Evolutionary conservation across 2,329 filamentous ascomycete species (phyloP).

Genomic region (Thelonectria olida): DNA sequence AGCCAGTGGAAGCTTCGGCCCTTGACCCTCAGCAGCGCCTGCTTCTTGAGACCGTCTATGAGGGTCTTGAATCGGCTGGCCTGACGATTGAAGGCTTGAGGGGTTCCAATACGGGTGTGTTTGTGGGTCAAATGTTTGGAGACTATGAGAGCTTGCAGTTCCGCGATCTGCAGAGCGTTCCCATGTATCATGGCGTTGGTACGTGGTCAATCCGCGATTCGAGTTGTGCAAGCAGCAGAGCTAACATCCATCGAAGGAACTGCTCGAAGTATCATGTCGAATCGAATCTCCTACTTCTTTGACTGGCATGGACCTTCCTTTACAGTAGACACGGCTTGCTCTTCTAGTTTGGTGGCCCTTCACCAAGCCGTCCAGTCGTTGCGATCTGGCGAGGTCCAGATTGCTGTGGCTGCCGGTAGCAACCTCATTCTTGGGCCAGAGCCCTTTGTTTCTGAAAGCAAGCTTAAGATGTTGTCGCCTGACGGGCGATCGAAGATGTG

Average conservation of each 20-base stretch:
- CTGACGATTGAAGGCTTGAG: background rate
- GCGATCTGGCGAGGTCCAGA: background rate
- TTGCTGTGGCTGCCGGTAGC: background rate
- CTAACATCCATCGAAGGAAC: too few relatives aligned
- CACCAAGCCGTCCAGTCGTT: constrained; percentile 47
- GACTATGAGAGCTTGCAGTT: constrained; percentile 1
- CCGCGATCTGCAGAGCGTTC: background rate
- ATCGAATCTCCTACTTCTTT: constrained; percentile 63
- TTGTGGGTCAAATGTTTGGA: background rate
- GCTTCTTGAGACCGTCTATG: constrained; percentile 39
- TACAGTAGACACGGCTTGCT: constrained; percentile 61
- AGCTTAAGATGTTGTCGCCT: too few relatives aligned
- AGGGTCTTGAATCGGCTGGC: constrained; percentile 35
- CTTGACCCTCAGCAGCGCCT: constrained; percentile 44
- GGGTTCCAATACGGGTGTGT: constrained; percentile 5
- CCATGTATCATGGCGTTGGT: background rate
- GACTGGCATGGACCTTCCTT: constrained; percentile 61
- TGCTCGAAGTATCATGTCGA: constrained; percentile 56
- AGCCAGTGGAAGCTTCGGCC: constrained; percentile 29
- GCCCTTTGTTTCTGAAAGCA: background rate
- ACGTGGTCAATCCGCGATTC: too few relatives aligned
- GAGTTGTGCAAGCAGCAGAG: too few relatives aligned
- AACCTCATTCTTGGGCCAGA: constrained; percentile 1
- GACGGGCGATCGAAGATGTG: too few relatives aligned
- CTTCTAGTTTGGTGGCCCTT: constrained; percentile 57